Evolutionary conservation across 164 flowering plant species (phyloP).

Genomic region (Buxus sempervirens): DNA sequence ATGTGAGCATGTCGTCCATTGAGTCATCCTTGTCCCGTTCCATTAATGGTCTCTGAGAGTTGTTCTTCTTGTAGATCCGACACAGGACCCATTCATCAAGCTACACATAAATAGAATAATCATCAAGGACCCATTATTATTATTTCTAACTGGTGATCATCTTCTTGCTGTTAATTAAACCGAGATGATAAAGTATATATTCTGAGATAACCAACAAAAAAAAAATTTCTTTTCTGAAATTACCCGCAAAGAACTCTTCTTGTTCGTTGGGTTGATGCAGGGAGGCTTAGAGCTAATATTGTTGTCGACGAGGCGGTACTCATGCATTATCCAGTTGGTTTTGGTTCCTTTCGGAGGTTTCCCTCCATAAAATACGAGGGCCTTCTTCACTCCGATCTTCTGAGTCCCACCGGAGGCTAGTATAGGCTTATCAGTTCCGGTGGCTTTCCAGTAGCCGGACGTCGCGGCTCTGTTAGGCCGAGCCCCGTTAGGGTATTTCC

Average conservation of each 20-base stretch:
- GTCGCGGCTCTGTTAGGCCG: constrained; percentile 88
- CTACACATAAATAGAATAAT: constrained; percentile 25
- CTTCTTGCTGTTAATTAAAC: too few relatives aligned
- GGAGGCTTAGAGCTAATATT: constrained; percentile 37
- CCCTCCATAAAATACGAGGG: constrained; percentile 85
- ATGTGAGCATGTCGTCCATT: constrained; percentile 47
- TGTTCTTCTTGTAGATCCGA: constrained; percentile 92
- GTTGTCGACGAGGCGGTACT: constrained; percentile 63
- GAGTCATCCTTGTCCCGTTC: constrained; percentile 57
- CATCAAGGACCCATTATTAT: neutral
- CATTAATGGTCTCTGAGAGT: constrained; percentile 40
- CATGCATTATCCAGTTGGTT: constrained; percentile 96
- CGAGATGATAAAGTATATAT: too few relatives aligned
- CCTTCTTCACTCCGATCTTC: constrained; percentile 86
- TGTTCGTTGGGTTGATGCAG: constrained; percentile 33
- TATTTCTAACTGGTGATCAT: neutral
- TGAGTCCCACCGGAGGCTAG: constrained; percentile 59
- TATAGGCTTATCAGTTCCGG: constrained; percentile 94
- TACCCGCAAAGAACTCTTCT: constrained; percentile 79
- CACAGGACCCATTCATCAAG: constrained; percentile 97
- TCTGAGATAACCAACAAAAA: too few relatives aligned
- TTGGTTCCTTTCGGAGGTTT: constrained; percentile 85
- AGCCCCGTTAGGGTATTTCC: constrained; percentile 91
- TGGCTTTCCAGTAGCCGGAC: constrained; percentile 95
- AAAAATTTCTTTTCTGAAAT: too few relatives aligned